phyloP scores from a whole-genome alignment of 2,329 filamentous ascomycete species.

The Curvularia spicifera region DNA sequence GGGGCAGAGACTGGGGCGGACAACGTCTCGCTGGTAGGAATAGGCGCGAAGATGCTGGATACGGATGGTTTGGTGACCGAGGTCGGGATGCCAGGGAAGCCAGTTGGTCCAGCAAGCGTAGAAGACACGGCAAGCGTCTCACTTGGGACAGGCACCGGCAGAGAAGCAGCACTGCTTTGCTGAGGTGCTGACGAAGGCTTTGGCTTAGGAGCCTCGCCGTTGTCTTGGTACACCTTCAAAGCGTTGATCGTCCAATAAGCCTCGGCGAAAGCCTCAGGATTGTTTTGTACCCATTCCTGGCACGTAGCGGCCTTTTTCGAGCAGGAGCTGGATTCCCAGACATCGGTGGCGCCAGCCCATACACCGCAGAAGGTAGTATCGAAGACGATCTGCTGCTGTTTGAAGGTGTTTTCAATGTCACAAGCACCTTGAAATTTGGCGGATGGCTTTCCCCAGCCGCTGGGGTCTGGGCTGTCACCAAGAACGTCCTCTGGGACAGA shows the following conservation, averaged over 20 bases:
- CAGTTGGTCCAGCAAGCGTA: neutral
- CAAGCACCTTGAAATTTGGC: constrained; percentile 73
- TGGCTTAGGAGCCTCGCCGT: constrained; percentile 24
- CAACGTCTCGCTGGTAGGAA: constrained; percentile 15
- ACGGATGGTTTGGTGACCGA: constrained; percentile 13
- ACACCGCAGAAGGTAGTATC: constrained; percentile 86
- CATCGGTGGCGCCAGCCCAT: constrained; percentile 73
- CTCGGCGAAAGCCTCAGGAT: constrained; percentile 72
- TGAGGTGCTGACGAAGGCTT: constrained; percentile 18
- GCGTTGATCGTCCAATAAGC: constrained; percentile 75
- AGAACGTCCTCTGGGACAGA: constrained; percentile 69
- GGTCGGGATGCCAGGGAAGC: constrained; percentile 9
- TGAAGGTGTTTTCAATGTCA: constrained; percentile 73
- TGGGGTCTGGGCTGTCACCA: constrained; percentile 66
- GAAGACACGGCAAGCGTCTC: constrained; percentile 12
- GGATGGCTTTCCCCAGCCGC: constrained; percentile 70
- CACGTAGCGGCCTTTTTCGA: constrained; percentile 68
- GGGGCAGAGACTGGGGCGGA: constrained; percentile 11
- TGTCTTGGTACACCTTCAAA: constrained; percentile 49
- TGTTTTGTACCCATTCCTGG: constrained; percentile 72
- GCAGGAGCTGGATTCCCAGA: constrained; percentile 69
- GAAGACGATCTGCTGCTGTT: constrained; percentile 76
- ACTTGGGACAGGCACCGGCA: constrained; percentile 20
- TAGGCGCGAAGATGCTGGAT: constrained; percentile 14
- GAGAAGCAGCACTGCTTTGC: constrained; percentile 22